A percentile compares a stretch with the other conserved stretches of the same genome.
phyloP scores from a whole-genome alignment of 1,284 basidiomycete genomes.

The Phenoliferia sp. region DNA sequence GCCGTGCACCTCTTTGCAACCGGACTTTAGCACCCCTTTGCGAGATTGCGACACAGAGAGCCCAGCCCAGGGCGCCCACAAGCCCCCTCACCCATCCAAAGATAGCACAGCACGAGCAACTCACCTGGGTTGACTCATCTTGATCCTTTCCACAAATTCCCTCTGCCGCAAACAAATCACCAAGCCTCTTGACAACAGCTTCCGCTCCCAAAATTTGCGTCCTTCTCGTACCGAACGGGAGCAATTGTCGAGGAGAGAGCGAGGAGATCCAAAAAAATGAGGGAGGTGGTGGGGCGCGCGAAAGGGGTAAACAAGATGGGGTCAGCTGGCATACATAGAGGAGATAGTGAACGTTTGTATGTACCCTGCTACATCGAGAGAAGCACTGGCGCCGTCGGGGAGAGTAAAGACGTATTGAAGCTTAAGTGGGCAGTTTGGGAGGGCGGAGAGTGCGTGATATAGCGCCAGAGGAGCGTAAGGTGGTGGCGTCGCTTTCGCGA shows the following conservation, averaged over 20 bases:
- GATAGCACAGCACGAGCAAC: no score
- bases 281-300: neutral
- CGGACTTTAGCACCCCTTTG: no score
- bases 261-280: neutral
- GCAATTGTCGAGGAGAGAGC: neutral
- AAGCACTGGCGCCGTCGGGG: neutral
- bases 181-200: conserved; percentile 27
- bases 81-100: no score
- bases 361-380: neutral
- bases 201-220: conserved; percentile 11
- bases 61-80: no score
- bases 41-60: no score
- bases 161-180: conserved; percentile 21
- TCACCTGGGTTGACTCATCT: conserved; percentile 27
- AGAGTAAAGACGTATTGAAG: neutral
- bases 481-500: neutral
- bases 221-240: neutral
- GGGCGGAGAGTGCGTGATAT: neutral
- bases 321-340: neutral
- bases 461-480: neutral
- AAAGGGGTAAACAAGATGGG: neutral
- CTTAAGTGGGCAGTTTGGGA: neutral
- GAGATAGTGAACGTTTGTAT: neutral
- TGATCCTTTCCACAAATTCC: conserved; percentile 22
- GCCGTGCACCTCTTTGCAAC: no score